A percentile compares a stretch with the other conserved stretches of the same genome.
Evolutionary conservation across 2,329 filamentous ascomycete species (phyloP).

Genomic region (Ophiobolus disseminans): DNA sequence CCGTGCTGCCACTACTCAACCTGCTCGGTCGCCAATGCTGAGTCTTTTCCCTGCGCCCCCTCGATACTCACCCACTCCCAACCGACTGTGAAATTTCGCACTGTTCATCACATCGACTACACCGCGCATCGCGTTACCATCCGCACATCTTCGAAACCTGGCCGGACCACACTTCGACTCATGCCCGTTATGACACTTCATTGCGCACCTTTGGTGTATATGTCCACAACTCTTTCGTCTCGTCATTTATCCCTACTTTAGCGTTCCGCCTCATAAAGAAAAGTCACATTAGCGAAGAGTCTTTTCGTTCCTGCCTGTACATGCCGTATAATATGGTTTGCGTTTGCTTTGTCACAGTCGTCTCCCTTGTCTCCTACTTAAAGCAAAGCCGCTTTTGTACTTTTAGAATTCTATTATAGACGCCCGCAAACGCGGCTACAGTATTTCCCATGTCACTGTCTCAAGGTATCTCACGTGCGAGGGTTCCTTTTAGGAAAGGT

Average conservation of each 20-base stretch:
- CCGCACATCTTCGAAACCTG: conserved; percentile 7
- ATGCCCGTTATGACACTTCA: conserved; percentile 9
- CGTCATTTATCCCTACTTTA: no score
- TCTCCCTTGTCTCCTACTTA: not conserved
- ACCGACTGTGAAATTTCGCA: not conserved
- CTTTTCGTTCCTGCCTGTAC: not conserved
- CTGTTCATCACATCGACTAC: no score
- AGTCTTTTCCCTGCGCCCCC: conserved; percentile 46
- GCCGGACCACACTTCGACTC: conserved; percentile 18
- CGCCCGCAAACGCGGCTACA: not conserved
- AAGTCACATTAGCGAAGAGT: not conserved
- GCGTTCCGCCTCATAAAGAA: not conserved
- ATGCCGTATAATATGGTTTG: no score
- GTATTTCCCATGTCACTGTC: not conserved
- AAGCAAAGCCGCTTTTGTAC: not conserved
- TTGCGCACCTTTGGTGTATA: conserved; percentile 13
- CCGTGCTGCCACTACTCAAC: conserved; percentile 38
- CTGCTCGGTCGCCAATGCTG: conserved; percentile 30
- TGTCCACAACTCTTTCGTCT: conserved; percentile 23
- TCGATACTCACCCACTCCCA: conserved; percentile 17
- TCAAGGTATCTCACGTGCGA: no score
- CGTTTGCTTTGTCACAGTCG: not conserved
- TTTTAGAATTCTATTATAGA: conserved; percentile 1
- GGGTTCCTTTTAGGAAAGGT: no score
- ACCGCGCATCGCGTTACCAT: no score